These are phyloP conservation scores for Salvia hispanica DNA, from an alignment of 257 asterid species.

Conservation along the genomic window DNA sequence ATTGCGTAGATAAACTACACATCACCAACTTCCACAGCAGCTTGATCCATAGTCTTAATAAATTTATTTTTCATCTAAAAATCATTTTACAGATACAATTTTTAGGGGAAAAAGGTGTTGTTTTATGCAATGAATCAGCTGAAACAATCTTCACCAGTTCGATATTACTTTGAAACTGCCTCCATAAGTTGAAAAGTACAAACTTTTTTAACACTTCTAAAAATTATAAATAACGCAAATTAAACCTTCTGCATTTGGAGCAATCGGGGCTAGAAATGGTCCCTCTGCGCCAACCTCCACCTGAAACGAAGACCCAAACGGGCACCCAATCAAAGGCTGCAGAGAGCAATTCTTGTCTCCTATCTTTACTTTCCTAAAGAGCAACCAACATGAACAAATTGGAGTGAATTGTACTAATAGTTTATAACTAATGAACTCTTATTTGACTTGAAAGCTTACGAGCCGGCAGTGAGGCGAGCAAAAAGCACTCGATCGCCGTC, in stretches of 20 bases:
- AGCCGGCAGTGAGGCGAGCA: slow-evolving; percentile 82
- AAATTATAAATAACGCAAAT: background rate
- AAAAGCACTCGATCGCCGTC: slow-evolving; percentile 92
- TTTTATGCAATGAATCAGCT: background rate
- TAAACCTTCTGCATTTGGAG: slow-evolving; percentile 59
- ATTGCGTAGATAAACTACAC: background rate
- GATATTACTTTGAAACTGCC: background rate
- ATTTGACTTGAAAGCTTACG: slow-evolving; percentile 54
- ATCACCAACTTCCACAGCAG: background rate
- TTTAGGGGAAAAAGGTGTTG: background rate
- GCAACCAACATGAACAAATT: slow-evolving; percentile 6
- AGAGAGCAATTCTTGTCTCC: slow-evolving; percentile 77
- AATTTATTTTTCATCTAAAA: background rate
- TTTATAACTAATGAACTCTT: background rate
- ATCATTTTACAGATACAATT: background rate
- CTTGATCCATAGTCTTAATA: slow-evolving; percentile 8
- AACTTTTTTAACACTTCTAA: background rate
- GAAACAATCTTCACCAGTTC: background rate
- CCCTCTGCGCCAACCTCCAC: slow-evolving; percentile 74
- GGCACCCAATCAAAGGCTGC: slow-evolving; percentile 83
- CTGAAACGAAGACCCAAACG: slow-evolving; percentile 81
- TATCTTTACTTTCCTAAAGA: slow-evolving; percentile 70
- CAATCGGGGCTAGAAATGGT: slow-evolving; percentile 60
- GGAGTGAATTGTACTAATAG: background rate
- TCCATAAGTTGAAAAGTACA: background rate